phyloP scores from a whole-genome alignment of 75 land plant genomes.

The Cupressus sempervirens region DNA sequence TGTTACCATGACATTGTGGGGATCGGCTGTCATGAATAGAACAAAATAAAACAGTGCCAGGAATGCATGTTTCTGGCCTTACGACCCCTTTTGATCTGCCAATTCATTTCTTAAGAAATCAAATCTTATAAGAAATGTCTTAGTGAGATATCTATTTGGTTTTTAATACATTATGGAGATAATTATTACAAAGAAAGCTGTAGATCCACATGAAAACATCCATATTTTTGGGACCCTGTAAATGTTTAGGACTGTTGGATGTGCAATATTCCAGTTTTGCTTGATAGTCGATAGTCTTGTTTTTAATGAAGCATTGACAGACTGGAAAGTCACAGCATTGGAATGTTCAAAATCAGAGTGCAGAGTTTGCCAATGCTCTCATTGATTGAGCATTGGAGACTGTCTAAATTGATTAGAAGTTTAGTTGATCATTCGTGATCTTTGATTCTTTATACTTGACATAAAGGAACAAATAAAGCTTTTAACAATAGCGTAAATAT shows the following conservation, averaged over 20 bases:
- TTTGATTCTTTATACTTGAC: background rate
- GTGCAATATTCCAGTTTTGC: background rate
- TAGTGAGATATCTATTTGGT: background rate
- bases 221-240: background rate
- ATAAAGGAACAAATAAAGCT: background rate
- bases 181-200: background rate
- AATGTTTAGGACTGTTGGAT: background rate
- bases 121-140: background rate
- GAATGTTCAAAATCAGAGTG: background rate
- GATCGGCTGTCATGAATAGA: background rate
- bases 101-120: background rate
- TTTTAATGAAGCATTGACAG: background rate
- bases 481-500: background rate
- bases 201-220: background rate
- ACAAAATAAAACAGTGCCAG: background rate
- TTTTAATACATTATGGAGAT: background rate
- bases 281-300: background rate
- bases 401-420: background rate
- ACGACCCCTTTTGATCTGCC: background rate
- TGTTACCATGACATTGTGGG: background rate
- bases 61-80: background rate
- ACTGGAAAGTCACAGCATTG: background rate
- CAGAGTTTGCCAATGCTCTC: background rate
- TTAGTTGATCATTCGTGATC: background rate
- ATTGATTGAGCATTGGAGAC: background rate